Percentiles rank a stretch among this genome's conserved stretches.
phyloP scores from a whole-genome alignment of 2,329 filamentous ascomycete species.

The Monosporascus ibericus region DNA sequence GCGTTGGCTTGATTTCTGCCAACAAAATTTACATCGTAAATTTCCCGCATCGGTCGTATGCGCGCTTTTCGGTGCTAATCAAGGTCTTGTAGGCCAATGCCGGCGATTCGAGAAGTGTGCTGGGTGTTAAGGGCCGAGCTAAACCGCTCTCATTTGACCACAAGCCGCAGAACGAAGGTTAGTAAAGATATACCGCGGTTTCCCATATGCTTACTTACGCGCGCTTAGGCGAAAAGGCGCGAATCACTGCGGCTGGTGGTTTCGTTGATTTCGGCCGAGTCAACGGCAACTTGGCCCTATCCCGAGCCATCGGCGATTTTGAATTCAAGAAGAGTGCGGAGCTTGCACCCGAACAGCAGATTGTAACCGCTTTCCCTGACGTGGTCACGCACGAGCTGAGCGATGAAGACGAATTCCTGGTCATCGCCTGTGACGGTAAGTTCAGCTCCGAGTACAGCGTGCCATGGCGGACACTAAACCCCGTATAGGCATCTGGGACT shows the following conservation, averaged over 20 bases:
- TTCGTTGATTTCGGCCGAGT: constrained; percentile 98
- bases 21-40: constrained; percentile 94
- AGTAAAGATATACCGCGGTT: constrained; percentile 12
- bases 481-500: constrained; percentile 90
- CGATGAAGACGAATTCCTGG: constrained; percentile 91
- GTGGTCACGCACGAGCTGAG: constrained; percentile 85
- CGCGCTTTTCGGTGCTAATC: constrained; percentile 12
- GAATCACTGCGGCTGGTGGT: constrained; percentile 90
- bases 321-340: constrained; percentile 99
- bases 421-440: constrained; percentile 88
- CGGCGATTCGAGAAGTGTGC: constrained; percentile 88
- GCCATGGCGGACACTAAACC: constrained; percentile 5
- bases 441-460: constrained; percentile 5
- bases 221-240: constrained; percentile 78
- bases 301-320: constrained; percentile 96
- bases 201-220: constrained; percentile 1
- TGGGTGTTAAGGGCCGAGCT: constrained; percentile 93
- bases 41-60: constrained; percentile 25
- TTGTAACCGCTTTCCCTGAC: constrained; percentile 94
- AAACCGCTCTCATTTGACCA: constrained; percentile 99
- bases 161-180: constrained; percentile 97
- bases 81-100: constrained; percentile 71
- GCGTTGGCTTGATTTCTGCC: constrained; percentile 80
- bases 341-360: constrained; percentile 94
- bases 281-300: constrained; percentile 94